Evolutionary conservation across 2,329 filamentous ascomycete genomes (phyloP), one percentile per base, ranked within the genome.

Genomic region (Ustilaginoidea virens): DNA sequence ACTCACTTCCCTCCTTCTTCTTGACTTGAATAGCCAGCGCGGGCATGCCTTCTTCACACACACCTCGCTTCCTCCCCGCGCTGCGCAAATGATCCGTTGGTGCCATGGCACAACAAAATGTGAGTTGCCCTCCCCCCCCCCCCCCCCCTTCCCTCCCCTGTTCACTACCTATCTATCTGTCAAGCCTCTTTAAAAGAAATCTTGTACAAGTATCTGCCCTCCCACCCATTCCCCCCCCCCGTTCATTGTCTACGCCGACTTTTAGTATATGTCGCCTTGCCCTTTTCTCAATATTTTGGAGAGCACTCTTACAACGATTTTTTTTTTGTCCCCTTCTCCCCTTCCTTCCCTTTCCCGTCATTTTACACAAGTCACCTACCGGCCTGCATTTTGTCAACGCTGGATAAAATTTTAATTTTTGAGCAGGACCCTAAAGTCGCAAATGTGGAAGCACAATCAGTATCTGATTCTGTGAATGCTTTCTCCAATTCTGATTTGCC

Each of bases 401-500:
- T 21, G 16, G 5, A 14, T 25, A 15, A 15, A 25, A 14, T n/a
- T 19, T 19, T n/a, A n/a, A n/a, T n/a, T n/a, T n/a, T 5, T 31
- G 14, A 21, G 17, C 40, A 56, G 53, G 51, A 56, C 36, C 42
- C 46, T 26, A 52, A 47, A 38, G 37, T 43, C 39, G 40, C 47
- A 33, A 50, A 53, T 31, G 38, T 45, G 34, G 49, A 52, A 33
- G 43, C 42, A 32, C 46, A 50, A 34, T 34, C 47, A 30, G 36
- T 41, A 37, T 43, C 48, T 31, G 47, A 52, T 42, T 34, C 59
- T 36, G 61, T 65, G 58, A 60, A 53, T 30, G 62, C 61, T 40
- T 57, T 64, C 33, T 55, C 56, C 33, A 57, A 54, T 34, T 59
- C 61, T 31, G 62, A 62, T 38, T 45, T 53, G 34, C 48, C 55